Evolutionary conservation across 768 basidiomycete species (phyloP).

Genomic region (Hemileccinum impolitum): DNA sequence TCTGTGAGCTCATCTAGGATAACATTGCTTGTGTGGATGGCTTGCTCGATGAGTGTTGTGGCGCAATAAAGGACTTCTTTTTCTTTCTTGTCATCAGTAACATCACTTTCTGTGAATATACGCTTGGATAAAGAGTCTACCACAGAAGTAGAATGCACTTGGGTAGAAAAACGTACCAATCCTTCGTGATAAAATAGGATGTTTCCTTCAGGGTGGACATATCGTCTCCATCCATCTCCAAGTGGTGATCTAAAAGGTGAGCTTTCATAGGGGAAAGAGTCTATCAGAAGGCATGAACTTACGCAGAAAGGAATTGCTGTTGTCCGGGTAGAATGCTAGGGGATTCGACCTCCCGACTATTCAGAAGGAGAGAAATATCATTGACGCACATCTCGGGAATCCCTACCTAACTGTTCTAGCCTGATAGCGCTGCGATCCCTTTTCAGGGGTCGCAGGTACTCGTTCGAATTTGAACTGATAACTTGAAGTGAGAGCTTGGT

Average conservation of each 20-base stretch:
- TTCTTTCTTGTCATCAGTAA: not conserved
- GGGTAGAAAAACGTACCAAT: too few relatives aligned
- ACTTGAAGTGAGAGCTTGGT: not conserved
- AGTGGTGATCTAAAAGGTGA: not conserved
- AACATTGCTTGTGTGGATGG: not conserved
- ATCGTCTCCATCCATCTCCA: constrained; percentile 3
- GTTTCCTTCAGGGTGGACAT: not conserved
- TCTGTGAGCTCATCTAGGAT: constrained; percentile 9
- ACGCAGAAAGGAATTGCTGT: constrained; percentile 7
- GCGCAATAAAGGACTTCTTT: constrained; percentile 3
- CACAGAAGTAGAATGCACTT: too few relatives aligned
- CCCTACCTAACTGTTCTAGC: constrained; percentile 1
- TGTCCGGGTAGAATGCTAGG: constrained; percentile 8
- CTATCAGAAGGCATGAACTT: not conserved
- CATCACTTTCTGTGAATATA: constrained; percentile 13
- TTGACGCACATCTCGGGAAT: too few relatives aligned
- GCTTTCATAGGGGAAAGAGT: not conserved
- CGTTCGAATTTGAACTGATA: not conserved
- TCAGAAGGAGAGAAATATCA: not conserved
- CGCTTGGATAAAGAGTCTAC: constrained; percentile 4
- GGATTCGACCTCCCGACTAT: not conserved
- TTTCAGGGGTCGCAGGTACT: constrained; percentile 5
- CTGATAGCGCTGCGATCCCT: constrained; percentile 11
- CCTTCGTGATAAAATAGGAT: not conserved
- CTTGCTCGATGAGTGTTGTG: constrained; percentile 6